Evolutionary conservation across 768 basidiomycete species (phyloP), one percentile per base, ranked within the genome.

Genomic region (Naematelia encephala): DNA sequence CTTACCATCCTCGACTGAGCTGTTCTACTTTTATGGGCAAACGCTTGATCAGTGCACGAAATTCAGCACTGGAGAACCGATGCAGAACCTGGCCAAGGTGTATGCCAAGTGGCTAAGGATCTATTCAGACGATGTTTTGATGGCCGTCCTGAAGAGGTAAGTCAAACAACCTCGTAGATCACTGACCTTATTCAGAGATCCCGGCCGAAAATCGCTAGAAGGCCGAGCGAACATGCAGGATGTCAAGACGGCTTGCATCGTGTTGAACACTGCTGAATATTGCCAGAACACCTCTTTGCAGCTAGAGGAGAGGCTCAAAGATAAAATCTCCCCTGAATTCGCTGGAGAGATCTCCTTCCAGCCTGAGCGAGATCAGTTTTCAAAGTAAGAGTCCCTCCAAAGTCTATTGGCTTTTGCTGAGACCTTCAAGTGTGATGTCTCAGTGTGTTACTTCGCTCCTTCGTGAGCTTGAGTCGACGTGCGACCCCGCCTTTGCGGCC

Each of bases 231-330:
- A 96, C 72, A 62, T 83, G 5, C 81, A 81, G 2, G 87, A 92
- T 59, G 76, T 98, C 28, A 86, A 84, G 68, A 89, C 88, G 62
- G 85, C 89, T 0, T 92, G 90, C 72, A 80, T 91, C n/a, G 79
- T 94, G 23, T 86, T 99, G 71, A 98, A 99, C 70, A 99, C 96
- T 0, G 94, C 93, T 0, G 93, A 98, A 72, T 99, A 98, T 73
- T 99, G 96, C 71, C 89, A 92, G 63, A 85, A 84, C 0, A 99
- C 94, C 1, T 90, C 93, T 1, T 71, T 85, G 19, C 91, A 96
- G 91, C 82, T 99, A 26, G 96, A 98, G 72, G 91, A 94, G 66
- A 90, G 90, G 69, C 86, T 97, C 58, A 85, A 86, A 59, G 86
- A 87, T 56, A 90, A 89, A 69, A 83, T 98, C 52, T 81, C 86